Evolutionary conservation across 1,284 basidiomycete species (phyloP).

Genomic region (Cryptococcus sp.): DNA sequence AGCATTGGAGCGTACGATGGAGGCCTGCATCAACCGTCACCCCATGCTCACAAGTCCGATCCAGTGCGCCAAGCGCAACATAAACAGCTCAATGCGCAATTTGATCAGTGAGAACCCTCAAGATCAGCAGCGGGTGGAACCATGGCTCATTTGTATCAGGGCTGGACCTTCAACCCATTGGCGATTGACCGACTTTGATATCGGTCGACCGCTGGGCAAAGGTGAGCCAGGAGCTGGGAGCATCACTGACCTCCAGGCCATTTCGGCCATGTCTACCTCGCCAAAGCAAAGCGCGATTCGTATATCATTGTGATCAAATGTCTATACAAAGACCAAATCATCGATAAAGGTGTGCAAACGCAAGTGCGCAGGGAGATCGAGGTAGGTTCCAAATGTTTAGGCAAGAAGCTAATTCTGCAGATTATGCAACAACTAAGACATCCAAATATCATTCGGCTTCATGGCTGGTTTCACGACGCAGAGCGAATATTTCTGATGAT

Average conservation of each 20-base stretch:
- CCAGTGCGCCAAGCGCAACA: no score
- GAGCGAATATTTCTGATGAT: constrained; percentile 96
- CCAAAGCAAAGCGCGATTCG: constrained; percentile 70
- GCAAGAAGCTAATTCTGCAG: constrained; percentile 56
- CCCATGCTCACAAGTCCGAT: no score
- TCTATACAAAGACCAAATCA: constrained; percentile 90
- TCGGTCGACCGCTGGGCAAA: constrained; percentile 91
- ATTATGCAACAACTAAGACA: constrained; percentile 83
- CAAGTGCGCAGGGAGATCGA: constrained; percentile 89
- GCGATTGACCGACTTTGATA: constrained; percentile 67
- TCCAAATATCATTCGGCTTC: constrained; percentile 90
- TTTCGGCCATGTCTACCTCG: constrained; percentile 97
- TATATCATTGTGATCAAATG: constrained; percentile 96
- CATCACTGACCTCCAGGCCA: constrained; percentile 26
- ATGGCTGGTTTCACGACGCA: constrained; percentile 95
- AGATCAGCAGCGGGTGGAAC: no score
- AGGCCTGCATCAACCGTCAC: no score
- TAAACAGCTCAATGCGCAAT: no score
- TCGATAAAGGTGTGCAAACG: constrained; percentile 80
- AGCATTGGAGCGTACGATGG: no score
- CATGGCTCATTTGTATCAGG: constrained; percentile 11
- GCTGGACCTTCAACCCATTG: constrained; percentile 30
- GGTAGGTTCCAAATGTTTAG: constrained; percentile 17
- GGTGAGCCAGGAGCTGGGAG: constrained; percentile 62
- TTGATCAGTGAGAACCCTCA: no score